phyloP scores from a whole-genome alignment of 1,139 yeast species.

The Groenewaldozyma auringiensis region DNA sequence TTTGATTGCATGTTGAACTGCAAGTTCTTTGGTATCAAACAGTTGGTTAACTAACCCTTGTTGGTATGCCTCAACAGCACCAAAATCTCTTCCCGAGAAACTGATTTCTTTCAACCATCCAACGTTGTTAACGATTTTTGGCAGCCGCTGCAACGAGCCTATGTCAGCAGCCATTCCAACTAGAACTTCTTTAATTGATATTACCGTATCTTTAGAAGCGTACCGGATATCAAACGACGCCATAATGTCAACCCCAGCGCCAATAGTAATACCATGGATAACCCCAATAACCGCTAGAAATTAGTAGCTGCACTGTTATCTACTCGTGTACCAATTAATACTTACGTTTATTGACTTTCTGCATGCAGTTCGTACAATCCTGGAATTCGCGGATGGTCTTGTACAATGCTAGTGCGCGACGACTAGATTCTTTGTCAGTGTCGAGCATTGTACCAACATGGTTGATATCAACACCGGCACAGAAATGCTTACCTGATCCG shows the following conservation, averaged over 20 bases:
- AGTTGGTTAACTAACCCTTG: slow-evolving; percentile 50
- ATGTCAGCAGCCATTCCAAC: slow-evolving; percentile 77
- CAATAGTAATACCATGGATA: slow-evolving; percentile 44
- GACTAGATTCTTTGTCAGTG: slow-evolving; percentile 27
- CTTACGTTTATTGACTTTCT: slow-evolving; percentile 28
- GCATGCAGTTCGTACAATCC: slow-evolving; percentile 36
- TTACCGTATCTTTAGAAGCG: slow-evolving; percentile 45
- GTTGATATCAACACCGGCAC: slow-evolving; percentile 57
- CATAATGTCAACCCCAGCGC: slow-evolving; percentile 63
- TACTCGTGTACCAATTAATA: slow-evolving; percentile 1
- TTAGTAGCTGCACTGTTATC: slow-evolving; percentile 1
- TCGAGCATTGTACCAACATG: slow-evolving; percentile 14
- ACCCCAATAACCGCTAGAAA: slow-evolving; percentile 37
- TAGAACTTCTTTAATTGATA: slow-evolving; percentile 63
- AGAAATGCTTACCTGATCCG: slow-evolving; percentile 50
- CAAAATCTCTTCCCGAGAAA: slow-evolving; percentile 54
- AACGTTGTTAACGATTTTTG: slow-evolving; percentile 46
- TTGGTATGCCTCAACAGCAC: slow-evolving; percentile 47
- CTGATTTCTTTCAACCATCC: slow-evolving; percentile 58
- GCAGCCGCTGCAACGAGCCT: slow-evolving; percentile 67
- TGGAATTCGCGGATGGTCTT: slow-evolving; percentile 48
- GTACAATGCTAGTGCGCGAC: slow-evolving; percentile 29
- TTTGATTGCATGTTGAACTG: slow-evolving; percentile 42
- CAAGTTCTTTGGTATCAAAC: slow-evolving; percentile 42
- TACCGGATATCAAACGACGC: slow-evolving; percentile 53